Percentiles rank a stretch among this genome's conserved stretches.
These are phyloP conservation scores for Artemisia argyi DNA, from an alignment of 129 eudicot genomes.

Conservation along the genomic window DNA sequence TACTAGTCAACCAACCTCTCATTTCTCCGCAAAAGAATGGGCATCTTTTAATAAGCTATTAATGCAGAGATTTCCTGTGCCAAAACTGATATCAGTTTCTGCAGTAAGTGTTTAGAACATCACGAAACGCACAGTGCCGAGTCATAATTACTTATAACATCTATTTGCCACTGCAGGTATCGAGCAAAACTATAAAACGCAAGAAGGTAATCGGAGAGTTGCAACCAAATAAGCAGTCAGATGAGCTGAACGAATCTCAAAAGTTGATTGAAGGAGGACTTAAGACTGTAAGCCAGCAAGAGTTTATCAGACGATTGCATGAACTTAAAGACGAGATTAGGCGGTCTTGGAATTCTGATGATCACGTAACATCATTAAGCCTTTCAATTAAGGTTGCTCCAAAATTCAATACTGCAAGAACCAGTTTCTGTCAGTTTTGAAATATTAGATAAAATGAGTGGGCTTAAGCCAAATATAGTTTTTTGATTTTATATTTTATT, in stretches of 20 bases:
- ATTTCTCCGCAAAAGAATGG: constrained; percentile 60
- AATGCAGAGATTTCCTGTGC: constrained; percentile 69
- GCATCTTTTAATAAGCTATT: constrained; percentile 54
- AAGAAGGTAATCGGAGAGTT: constrained; percentile 51
- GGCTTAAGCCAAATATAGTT: constrained; percentile 1
- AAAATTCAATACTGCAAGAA: background rate
- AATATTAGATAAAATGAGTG: background rate
- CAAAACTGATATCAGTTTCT: constrained; percentile 61
- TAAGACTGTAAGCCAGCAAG: constrained; percentile 62
- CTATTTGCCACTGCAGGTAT: constrained; percentile 46
- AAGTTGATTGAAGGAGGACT: constrained; percentile 48
- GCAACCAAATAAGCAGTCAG: constrained; percentile 43
- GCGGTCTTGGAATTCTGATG: constrained; percentile 59
- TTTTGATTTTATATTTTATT: constrained; percentile 11
- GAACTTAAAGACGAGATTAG: constrained; percentile 66
- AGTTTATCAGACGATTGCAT: constrained; percentile 49
- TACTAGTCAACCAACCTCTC: constrained; percentile 26
- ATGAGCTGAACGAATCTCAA: constrained; percentile 64
- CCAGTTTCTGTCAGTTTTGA: background rate
- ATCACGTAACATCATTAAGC: constrained; percentile 68
- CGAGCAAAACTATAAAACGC: constrained; percentile 50
- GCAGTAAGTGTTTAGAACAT: constrained; percentile 42
- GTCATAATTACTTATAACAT: no score
- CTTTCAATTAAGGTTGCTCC: constrained; percentile 60
- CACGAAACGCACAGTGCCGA: background rate